Conservation (phyloP, 2,329 filamentous ascomycete species). For the Penicillium concentricum region DNA sequence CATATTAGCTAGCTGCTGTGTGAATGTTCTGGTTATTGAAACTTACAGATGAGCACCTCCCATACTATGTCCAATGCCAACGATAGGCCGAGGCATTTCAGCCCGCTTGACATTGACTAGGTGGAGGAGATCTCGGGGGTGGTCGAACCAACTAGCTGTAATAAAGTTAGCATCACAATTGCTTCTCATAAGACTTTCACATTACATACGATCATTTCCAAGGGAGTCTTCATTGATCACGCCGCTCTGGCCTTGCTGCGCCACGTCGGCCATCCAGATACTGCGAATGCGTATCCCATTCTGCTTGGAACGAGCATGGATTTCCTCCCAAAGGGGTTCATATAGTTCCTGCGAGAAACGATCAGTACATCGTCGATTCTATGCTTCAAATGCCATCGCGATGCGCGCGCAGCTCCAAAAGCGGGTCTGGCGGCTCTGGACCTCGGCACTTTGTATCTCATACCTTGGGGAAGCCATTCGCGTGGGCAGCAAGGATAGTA, state of each 20-base stretch:
- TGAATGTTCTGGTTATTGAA: not conserved
- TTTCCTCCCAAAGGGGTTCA: conserved; percentile 85
- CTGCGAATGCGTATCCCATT: conserved; percentile 69
- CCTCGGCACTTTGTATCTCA: conserved; percentile 6
- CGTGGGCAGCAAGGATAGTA: conserved; percentile 82
- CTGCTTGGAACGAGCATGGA: conserved; percentile 59
- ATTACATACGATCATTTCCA: conserved; percentile 75
- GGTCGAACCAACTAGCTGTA: conserved; percentile 79
- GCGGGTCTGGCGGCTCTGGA: not conserved
- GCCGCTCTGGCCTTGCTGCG: conserved; percentile 77
- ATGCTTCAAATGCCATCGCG: not conserved
- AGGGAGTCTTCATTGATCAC: conserved; percentile 72
- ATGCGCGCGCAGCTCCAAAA: not conserved
- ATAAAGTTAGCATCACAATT: conserved; percentile 16
- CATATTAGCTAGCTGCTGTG: conserved; percentile 1
- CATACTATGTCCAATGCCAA: conserved; percentile 88
- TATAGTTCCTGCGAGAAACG: conserved; percentile 69
- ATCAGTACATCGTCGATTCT: conserved; percentile 4
- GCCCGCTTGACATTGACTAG: conserved; percentile 80
- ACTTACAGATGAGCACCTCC: conserved; percentile 68
- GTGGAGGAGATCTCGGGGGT: conserved; percentile 78
- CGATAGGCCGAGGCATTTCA: conserved; percentile 75
- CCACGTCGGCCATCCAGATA: conserved; percentile 90
- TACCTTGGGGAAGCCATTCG: conserved; percentile 90
- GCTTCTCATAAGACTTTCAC: not conserved